phyloP scores from a whole-genome alignment of 305 asterid genomes.

The Fraxinus albicans region DNA sequence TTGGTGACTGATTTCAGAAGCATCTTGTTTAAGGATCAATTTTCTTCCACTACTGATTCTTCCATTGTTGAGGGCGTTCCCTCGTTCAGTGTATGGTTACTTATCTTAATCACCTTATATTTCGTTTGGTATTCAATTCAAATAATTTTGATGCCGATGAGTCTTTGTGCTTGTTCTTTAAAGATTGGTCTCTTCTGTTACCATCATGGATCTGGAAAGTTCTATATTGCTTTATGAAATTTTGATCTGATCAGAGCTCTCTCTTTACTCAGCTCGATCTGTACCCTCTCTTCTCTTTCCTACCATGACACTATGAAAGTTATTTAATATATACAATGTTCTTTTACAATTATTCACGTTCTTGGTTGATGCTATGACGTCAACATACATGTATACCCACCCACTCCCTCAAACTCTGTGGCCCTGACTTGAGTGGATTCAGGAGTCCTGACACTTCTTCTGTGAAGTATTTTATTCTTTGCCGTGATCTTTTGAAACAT shows the following conservation, averaged over 20 bases:
- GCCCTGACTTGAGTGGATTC: not conserved
- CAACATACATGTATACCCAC: not conserved
- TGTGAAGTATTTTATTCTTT: not conserved
- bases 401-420: not conserved
- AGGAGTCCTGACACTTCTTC: not conserved
- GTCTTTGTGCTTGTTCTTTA: not conserved
- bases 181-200: not conserved
- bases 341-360: not conserved
- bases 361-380: not conserved
- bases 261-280: not conserved
- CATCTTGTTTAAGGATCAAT: conserved; percentile 27
- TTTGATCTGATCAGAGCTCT: conserved; percentile 1
- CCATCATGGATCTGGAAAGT: not conserved
- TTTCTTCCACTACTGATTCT: conserved; percentile 32
- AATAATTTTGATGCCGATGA: not conserved
- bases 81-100: conserved; percentile 33
- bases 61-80: conserved; percentile 36
- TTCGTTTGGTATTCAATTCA: not conserved
- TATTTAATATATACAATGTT: not conserved
- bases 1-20: conserved; percentile 45
- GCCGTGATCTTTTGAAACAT: not conserved
- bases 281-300: not conserved
- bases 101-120: not conserved
- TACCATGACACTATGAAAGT: not conserved
- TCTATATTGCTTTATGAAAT: conserved; percentile 6